Evolutionary conservation across 768 basidiomycete species (phyloP), one percentile per base, ranked within the genome.

Genomic region (Boletellus ananiceps): DNA sequence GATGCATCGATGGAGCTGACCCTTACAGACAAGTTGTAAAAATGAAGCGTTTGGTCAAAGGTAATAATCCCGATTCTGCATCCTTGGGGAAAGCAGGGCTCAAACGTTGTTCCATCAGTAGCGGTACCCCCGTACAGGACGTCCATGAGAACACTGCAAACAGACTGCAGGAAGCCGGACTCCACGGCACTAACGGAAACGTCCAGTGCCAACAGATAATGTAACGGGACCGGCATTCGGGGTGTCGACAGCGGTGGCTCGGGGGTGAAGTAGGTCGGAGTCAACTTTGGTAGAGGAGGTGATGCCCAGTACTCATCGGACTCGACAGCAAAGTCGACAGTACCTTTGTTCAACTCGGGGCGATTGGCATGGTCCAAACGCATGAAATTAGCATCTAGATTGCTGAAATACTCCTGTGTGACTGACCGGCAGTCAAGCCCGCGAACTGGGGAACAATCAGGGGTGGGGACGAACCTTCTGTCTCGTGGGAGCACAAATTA

Each of bases 321-420:
- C 0, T 85, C 77, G 9, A 94, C 94, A 4, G 75, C 73, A 56
- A 96, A 94, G 66, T 98, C 96, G 43, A 96, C 78, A 0, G 93
- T 97, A 2, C 96, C 96, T 64, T 84, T 84, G 57, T 81, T 84
- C 23, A 99, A 72, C 67, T 99, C 96, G 15, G 87, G 89, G 8
- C 93, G 81, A 49, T 88, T 74, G 23, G 78, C 68, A 55, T 93
- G 84, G 66, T 97, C 94, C 39, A 91, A 68, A 27, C 93, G 79
- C 59, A 86, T 76, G 35, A 86, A 74, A 58, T 83, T 86, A 23
- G 79, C 78, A 55, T 93, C 90, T 32, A 97, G 71, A 56, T 86
- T 84, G 56, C 79, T 88, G 64, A 91, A 96, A 67, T 95, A 95
- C 41, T 86, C 84, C 11, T 83, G 67, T 11, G 79, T 71, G 41